Evolutionary conservation across 768 basidiomycete species (phyloP).

Genomic region (Calocera viscosa): DNA sequence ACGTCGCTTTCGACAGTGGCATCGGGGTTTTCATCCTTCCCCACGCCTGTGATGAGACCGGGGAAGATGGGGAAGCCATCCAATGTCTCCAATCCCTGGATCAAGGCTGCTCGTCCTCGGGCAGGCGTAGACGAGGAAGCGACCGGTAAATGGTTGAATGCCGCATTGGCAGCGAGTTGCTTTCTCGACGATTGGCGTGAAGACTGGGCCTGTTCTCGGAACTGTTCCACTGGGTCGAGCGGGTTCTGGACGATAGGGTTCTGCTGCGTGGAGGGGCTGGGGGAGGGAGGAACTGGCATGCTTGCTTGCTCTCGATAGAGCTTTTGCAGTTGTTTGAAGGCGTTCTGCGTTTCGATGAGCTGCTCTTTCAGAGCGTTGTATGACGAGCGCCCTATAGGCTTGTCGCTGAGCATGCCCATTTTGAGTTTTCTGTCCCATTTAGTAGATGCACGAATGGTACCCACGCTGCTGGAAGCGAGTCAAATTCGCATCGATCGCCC

Average conservation of each 20-base stretch:
- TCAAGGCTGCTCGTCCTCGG: neutral
- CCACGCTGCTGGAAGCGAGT: conserved; percentile 68
- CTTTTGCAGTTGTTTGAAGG: neutral
- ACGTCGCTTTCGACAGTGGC: neutral
- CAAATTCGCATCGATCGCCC: conserved; percentile 71
- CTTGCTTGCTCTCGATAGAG: neutral
- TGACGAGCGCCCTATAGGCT: conserved; percentile 65
- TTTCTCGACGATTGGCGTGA: neutral
- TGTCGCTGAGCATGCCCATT: conserved; percentile 40
- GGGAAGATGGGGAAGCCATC: neutral
- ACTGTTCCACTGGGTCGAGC: neutral
- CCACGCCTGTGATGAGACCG: neutral
- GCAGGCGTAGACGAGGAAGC: neutral
- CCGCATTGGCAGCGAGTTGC: neutral
- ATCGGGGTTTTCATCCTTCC: neutral
- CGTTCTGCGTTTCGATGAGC: conserved; percentile 22
- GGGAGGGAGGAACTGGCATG: neutral
- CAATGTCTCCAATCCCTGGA: neutral
- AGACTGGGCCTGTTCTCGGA: neutral
- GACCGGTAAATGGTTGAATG: neutral
- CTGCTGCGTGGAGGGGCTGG: neutral
- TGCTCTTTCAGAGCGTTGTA: conserved; percentile 62
- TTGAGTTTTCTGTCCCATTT: neutral
- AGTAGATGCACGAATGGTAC: conserved; percentile 22
- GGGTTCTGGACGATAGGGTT: neutral